phyloP scores from a whole-genome alignment of 2,329 filamentous ascomycete species.

The Claviceps sp. region DNA sequence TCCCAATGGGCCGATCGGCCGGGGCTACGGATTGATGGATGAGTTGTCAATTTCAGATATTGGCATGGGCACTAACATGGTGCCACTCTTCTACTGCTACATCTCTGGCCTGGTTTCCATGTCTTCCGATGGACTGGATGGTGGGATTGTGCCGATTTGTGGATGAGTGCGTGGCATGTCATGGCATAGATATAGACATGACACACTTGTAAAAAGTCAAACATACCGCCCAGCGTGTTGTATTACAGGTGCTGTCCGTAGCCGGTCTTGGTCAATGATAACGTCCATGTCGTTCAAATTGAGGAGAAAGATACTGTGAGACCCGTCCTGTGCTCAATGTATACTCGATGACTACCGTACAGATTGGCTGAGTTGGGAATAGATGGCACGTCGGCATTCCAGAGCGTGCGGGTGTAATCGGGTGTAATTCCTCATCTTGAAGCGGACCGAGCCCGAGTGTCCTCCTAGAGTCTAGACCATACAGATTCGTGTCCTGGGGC shows the following conservation, averaged over 20 bases:
- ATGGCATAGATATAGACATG: too few relatives aligned
- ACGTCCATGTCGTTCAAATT: slow-evolving; percentile 70
- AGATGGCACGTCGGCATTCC: slow-evolving; percentile 52
- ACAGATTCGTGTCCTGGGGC: slow-evolving; percentile 53
- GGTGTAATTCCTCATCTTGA: slow-evolving; percentile 38
- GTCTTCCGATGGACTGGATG: too few relatives aligned
- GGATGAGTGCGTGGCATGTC: too few relatives aligned
- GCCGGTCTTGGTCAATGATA: slow-evolving; percentile 50
- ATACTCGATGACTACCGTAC: slow-evolving; percentile 61
- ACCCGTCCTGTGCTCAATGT: slow-evolving; percentile 54
- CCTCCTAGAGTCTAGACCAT: slow-evolving; percentile 52
- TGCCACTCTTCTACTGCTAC: too few relatives aligned
- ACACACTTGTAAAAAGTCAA: slow-evolving; percentile 43
- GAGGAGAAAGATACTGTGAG: slow-evolving; percentile 56
- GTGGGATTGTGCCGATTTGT: too few relatives aligned
- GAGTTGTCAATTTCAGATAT: too few relatives aligned
- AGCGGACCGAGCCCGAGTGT: slow-evolving; percentile 52
- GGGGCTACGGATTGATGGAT: too few relatives aligned
- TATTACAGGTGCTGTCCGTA: slow-evolving; percentile 57
- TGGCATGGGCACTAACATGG: too few relatives aligned
- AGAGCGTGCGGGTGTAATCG: slow-evolving; percentile 55
- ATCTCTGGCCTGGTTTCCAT: too few relatives aligned
- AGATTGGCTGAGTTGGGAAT: slow-evolving; percentile 51
- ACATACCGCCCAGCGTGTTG: slow-evolving; percentile 61
- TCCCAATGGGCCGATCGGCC: too few relatives aligned